Percentiles rank a stretch among this genome's conserved stretches.
These are phyloP conservation scores for Akanthomyces uredinophilus DNA, from an alignment of 2,329 filamentous ascomycete species.

Conservation along the genomic window DNA sequence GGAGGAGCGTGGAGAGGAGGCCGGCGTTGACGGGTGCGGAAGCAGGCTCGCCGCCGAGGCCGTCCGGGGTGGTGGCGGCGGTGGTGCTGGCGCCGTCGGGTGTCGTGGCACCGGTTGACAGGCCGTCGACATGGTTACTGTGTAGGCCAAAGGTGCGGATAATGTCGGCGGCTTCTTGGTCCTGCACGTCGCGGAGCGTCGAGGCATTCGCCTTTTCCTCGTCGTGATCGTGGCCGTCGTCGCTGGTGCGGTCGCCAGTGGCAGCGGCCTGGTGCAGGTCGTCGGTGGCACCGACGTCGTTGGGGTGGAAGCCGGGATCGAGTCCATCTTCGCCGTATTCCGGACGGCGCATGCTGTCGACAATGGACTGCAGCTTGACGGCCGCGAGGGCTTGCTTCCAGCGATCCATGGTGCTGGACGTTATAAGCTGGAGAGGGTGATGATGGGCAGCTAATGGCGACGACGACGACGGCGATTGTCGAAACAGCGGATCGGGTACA, in stretches of 20 bases:
- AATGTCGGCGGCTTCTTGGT: slow-evolving; percentile 6
- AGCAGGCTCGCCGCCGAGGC: neutral
- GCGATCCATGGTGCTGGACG: neutral
- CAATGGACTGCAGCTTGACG: slow-evolving; percentile 2
- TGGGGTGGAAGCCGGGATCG: neutral
- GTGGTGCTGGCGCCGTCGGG: slow-evolving; percentile 1
- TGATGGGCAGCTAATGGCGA: neutral
- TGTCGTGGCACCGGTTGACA: neutral
- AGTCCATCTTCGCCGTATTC: slow-evolving; percentile 10
- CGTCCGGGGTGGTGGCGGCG: neutral
- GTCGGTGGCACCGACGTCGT: neutral
- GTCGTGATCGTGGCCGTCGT: neutral
- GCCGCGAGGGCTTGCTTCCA: slow-evolving; percentile 6
- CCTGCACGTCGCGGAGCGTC: slow-evolving; percentile 7
- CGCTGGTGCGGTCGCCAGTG: neutral
- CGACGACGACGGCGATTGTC: neutral
- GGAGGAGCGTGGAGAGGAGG: slow-evolving; percentile 2
- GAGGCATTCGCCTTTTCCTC: neutral
- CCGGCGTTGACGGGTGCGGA: neutral
- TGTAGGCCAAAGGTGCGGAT: slow-evolving; percentile 2
- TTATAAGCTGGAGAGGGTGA: too few relatives aligned
- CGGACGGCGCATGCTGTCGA: slow-evolving; percentile 2
- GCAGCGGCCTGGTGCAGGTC: neutral
- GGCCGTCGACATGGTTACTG: neutral
- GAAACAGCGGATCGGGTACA: neutral